Evolutionary conservation across 345 rosid genomes (phyloP).

Genomic region (Hypericum androsaemum): DNA sequence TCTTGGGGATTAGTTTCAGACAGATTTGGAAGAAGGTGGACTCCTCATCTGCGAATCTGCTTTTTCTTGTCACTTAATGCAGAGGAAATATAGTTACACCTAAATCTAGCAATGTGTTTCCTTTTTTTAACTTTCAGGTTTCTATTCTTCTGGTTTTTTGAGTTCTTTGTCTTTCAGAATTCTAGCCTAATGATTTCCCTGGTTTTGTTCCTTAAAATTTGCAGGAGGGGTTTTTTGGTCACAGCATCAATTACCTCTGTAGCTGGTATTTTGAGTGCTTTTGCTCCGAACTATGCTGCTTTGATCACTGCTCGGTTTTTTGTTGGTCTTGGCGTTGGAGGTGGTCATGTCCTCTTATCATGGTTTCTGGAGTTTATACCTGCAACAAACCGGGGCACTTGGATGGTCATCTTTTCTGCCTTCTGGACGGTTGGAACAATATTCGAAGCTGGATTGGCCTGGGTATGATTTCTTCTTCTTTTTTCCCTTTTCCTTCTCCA

Average conservation of each 20-base stretch:
- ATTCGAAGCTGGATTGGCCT: constrained; percentile 74
- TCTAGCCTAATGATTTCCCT: no score
- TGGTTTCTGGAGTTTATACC: constrained; percentile 95
- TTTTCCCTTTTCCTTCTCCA: constrained; percentile 5
- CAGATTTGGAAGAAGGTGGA: constrained; percentile 70
- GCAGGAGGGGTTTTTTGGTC: constrained; percentile 80
- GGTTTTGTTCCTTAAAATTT: constrained; percentile 2
- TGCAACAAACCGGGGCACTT: constrained; percentile 75
- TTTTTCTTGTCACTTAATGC: background rate
- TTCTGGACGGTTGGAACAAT: constrained; percentile 86
- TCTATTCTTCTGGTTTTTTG: no score
- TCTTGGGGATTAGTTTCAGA: constrained; percentile 88
- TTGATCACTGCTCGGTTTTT: constrained; percentile 55
- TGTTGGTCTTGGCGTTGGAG: constrained; percentile 91
- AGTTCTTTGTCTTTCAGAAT: no score
- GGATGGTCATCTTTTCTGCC: constrained; percentile 84
- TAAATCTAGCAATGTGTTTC: no score
- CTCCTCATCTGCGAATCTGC: constrained; percentile 3
- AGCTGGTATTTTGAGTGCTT: constrained; percentile 76
- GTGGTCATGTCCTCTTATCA: constrained; percentile 80
- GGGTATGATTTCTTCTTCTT: constrained; percentile 40
- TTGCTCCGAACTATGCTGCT: constrained; percentile 53
- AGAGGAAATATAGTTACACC: no score
- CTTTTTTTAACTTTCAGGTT: no score
- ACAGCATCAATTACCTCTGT: constrained; percentile 64